Conservation (phyloP, 1,284 basidiomycete species). For the Cerrena zonata region DNA sequence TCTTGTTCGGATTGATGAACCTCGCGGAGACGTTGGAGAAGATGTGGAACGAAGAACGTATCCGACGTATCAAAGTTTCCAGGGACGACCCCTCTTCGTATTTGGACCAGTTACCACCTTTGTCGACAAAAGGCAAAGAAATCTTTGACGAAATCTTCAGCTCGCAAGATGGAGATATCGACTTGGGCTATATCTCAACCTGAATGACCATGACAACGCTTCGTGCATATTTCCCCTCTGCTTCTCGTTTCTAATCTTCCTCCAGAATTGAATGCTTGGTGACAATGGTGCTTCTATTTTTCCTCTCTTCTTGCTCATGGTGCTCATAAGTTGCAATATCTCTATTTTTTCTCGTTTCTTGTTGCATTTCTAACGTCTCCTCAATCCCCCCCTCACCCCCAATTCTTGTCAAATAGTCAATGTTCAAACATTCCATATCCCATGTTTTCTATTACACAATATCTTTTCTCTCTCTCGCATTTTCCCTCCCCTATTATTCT, state of each 20-base stretch:
- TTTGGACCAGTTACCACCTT: constrained; percentile 50
- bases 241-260: constrained; percentile 3
- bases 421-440: no score
- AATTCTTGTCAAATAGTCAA: not conserved
- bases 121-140: constrained; percentile 65
- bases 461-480: constrained; percentile 5
- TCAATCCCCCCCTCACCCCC: not conserved
- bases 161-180: constrained; percentile 46
- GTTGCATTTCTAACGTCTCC: constrained; percentile 7
- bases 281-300: no score
- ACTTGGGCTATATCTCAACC: constrained; percentile 68
- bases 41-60: constrained; percentile 81
- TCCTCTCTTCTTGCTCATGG: not conserved
- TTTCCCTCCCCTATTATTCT: constrained; percentile 1
- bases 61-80: constrained; percentile 57
- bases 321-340: no score
- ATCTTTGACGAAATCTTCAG: constrained; percentile 73
- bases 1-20: constrained; percentile 85
- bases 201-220: constrained; percentile 22
- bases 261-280: no score
- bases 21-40: constrained; percentile 68
- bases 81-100: constrained; percentile 50
- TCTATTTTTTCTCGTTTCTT: constrained; percentile 7
- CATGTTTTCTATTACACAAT: constrained; percentile 4
- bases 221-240: constrained; percentile 5